Evolutionary conservation across 352 stramenopile species (phyloP), one percentile per base, ranked within the genome.

Genomic region (Phytopythium vexans): DNA sequence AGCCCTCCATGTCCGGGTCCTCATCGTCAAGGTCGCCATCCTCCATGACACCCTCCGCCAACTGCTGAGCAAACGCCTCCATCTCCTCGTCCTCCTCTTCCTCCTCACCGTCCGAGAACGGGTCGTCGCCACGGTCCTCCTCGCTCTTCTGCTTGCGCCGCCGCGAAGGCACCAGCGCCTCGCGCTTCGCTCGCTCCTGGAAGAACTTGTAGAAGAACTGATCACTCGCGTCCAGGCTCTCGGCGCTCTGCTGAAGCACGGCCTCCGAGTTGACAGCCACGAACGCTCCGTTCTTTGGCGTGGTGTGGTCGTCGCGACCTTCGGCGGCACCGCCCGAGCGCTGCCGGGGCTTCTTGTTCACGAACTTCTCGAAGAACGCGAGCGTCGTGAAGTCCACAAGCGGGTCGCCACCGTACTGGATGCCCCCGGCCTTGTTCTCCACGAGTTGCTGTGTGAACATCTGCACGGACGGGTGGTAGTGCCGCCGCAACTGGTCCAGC

Each of bases 341-440:
- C 49, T 86, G 73, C 15, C 75, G 74, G 5, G 97, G 97, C 66
- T 99, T 99, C 57, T 97, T 96, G 77, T 98, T 99, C 32, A 98
- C 95, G 74, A 99, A 99, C 66, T 98, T 97, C 63, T 99, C 96
- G 40, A 99, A 94, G 69, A 99, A 99, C 4, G 92, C 78, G 41
- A 89, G 83, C 57, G 99, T 78, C n/a, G 85, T 92, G 60, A 99
- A 99, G 68, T 99, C 97, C 56, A 95, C 86, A 7, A 99, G 74
- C 49, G 97, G 97, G 71, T 99, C 97, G 37, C 96, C 96, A 27
- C 66, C 68, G 77, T 99, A 99, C 40, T 87, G 58, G 62, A 98
- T 97, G 8, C 77, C 64, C 2, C 60, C 67, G 8, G 66, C 59
- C 8, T 64, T 66, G 58, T 72, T 69, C 27, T 68, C 61, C 6